Conservation (phyloP, 2,329 filamentous ascomycete genomes). For the Penicillium sp. region DNA sequence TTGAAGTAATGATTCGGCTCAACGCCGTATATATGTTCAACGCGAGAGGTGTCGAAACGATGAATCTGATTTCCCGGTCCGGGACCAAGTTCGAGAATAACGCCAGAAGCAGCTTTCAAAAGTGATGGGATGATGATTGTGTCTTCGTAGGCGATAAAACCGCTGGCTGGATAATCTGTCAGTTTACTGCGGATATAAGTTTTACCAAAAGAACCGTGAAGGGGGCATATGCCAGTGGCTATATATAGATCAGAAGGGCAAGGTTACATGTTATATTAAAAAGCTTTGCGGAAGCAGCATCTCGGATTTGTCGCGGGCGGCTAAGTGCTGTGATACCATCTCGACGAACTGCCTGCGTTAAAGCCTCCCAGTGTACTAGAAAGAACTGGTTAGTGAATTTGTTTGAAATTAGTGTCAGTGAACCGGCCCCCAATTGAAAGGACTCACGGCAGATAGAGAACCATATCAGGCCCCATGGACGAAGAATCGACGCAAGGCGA, state of each 20-base stretch:
- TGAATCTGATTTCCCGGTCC: conserved; percentile 51
- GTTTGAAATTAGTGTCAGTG: too few relatives aligned
- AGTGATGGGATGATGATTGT: conserved; percentile 38
- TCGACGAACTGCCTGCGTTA: conserved; percentile 19
- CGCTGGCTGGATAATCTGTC: conserved; percentile 26
- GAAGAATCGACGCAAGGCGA: too few relatives aligned
- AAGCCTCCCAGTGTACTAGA: conserved; percentile 26
- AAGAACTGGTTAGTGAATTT: too few relatives aligned
- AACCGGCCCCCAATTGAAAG: too few relatives aligned
- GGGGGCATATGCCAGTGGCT: too few relatives aligned
- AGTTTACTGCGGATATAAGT: too few relatives aligned
- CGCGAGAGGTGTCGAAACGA: conserved; percentile 37
- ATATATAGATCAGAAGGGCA: too few relatives aligned
- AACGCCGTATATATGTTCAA: conserved; percentile 45
- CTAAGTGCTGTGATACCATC: conserved; percentile 20
- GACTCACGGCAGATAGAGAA: too few relatives aligned
- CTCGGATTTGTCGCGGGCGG: conserved; percentile 15
- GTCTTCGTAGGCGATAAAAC: conserved; percentile 39
- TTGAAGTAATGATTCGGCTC: conserved; percentile 47
- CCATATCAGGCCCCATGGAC: too few relatives aligned
- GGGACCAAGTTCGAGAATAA: conserved; percentile 51
- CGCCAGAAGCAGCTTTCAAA: conserved; percentile 36
- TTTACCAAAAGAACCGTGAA: too few relatives aligned
- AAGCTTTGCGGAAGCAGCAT: conserved; percentile 24
- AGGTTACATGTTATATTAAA: conserved; percentile 23